Evolutionary conservation across 2,329 filamentous ascomycete genomes (phyloP).

Genomic region (Diaporthe batatas): DNA sequence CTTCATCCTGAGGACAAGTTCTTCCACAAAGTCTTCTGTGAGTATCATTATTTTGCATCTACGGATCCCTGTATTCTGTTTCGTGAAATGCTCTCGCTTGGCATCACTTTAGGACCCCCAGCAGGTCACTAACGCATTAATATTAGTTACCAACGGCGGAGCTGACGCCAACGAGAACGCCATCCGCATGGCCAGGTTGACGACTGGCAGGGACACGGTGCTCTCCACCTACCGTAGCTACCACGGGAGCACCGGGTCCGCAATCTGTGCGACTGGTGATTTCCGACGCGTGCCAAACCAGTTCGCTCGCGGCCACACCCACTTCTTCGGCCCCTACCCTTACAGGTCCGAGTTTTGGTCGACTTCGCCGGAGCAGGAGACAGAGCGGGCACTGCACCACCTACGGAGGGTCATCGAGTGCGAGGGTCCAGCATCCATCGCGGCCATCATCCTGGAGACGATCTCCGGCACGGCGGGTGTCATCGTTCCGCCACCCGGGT

Average conservation of each 20-base stretch:
- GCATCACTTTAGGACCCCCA: too few species aligned
- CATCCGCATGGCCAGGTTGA: conserved; percentile 40
- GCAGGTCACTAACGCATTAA: too few species aligned
- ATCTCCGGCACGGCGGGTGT: conserved; percentile 40
- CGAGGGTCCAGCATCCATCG: conserved; percentile 36
- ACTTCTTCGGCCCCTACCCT: conserved; percentile 40
- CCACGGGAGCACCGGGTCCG: conserved; percentile 45
- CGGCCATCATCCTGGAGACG: conserved; percentile 38
- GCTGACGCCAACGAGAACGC: conserved; percentile 42
- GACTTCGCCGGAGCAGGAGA: conserved; percentile 39
- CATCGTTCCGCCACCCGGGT: conserved; percentile 37
- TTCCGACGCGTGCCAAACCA: conserved; percentile 44
- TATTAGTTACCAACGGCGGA: conserved; percentile 37
- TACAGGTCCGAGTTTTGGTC: conserved; percentile 43
- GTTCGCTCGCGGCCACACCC: conserved; percentile 40
- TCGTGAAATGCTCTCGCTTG: too few species aligned
- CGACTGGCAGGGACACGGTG: conserved; percentile 41
- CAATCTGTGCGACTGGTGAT: conserved; percentile 45
- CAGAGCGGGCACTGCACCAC: conserved; percentile 38
- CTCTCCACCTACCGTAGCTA: conserved; percentile 43
- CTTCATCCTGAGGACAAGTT: not conserved
- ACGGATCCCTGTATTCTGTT: too few species aligned
- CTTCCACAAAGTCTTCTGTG: conserved; percentile 42
- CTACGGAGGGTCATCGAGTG: conserved; percentile 41
- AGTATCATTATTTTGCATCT: too few species aligned